phyloP scores from a whole-genome alignment of 1,139 yeast species.

The Pichia sp. region DNA sequence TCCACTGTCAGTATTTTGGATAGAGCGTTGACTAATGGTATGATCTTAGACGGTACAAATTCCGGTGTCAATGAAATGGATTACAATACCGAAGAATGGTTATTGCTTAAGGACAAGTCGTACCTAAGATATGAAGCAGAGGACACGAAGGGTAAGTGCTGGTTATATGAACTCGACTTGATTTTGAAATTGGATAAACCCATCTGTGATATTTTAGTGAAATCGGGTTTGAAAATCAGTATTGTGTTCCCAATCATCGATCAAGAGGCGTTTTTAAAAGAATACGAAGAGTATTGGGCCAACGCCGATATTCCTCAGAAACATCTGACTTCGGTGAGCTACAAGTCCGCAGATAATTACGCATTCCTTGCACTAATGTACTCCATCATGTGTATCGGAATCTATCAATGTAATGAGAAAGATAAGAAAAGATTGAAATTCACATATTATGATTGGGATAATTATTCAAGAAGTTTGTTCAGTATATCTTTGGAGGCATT shows the following conservation, averaged over 20 bases:
- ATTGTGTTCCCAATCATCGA: constrained; percentile 26
- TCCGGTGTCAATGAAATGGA: constrained; percentile 15
- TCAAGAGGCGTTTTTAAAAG: constrained; percentile 17
- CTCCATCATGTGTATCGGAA: constrained; percentile 34
- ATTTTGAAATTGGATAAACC: constrained; percentile 20
- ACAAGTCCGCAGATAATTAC: constrained; percentile 26
- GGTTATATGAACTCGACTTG: constrained; percentile 28
- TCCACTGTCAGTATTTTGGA: constrained; percentile 26
- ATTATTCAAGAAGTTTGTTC: constrained; percentile 32
- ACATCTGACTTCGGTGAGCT: constrained; percentile 25
- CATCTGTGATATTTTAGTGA: constrained; percentile 25
- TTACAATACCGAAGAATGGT: constrained; percentile 31
- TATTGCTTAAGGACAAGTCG: constrained; percentile 17
- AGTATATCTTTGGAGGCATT: constrained; percentile 36
- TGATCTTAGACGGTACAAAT: constrained; percentile 19
- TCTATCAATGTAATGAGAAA: constrained; percentile 32
- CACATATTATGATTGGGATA: constrained; percentile 27
- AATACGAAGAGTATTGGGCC: constrained; percentile 29
- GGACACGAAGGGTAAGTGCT: constrained; percentile 26
- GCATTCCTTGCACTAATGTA: constrained; percentile 37
- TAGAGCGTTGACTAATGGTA: constrained; percentile 26
- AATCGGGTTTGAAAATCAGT: constrained; percentile 20
- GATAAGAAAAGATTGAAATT: constrained; percentile 26
- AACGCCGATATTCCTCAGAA: constrained; percentile 19
- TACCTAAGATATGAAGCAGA: constrained; percentile 14